Evolutionary conservation across 2,329 filamentous ascomycete species (phyloP).

Genomic region (Madurella mycetomatis): DNA sequence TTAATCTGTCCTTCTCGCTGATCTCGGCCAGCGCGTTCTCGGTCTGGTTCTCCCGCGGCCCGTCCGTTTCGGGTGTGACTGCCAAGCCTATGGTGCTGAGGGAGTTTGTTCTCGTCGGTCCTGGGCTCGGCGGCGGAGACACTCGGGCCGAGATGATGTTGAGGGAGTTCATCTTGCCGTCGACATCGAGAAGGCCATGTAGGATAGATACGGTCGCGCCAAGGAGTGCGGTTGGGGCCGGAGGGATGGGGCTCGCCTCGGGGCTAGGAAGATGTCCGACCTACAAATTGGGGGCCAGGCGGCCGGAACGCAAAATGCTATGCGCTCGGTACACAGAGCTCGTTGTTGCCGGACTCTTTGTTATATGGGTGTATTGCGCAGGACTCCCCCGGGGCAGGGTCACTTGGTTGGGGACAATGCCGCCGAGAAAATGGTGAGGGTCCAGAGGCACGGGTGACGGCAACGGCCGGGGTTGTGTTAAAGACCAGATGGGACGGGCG

Average conservation of each 20-base stretch:
- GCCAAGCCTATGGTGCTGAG: constrained; percentile 49
- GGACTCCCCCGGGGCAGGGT: not conserved
- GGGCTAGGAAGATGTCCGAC: not conserved
- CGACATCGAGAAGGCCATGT: constrained; percentile 51
- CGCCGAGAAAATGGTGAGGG: constrained; percentile 20
- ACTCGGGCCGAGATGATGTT: constrained; percentile 88
- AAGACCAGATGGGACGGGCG: constrained; percentile 7
- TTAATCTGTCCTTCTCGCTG: constrained; percentile 30
- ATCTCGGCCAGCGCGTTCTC: constrained; percentile 27
- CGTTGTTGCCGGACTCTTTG: not conserved
- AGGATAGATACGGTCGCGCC: constrained; percentile 22
- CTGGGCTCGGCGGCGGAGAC: constrained; percentile 55
- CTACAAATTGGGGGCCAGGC: not conserved
- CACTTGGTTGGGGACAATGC: constrained; percentile 3
- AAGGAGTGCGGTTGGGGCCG: not conserved
- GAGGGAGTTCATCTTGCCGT: constrained; percentile 86
- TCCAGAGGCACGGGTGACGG: constrained; percentile 12
- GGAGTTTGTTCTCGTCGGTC: constrained; percentile 57
- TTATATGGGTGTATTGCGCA: not conserved
- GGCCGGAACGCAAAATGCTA: constrained; percentile 4
- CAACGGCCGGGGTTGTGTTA: constrained; percentile 16
- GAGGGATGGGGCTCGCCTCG: not conserved
- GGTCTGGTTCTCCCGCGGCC: constrained; percentile 22
- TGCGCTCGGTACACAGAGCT: constrained; percentile 5
- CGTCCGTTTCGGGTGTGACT: constrained; percentile 41